These are phyloP conservation scores for Chrysoporthe puriensis DNA, from an alignment of 2,329 filamentous ascomycete genomes.

Conservation along the genomic window DNA sequence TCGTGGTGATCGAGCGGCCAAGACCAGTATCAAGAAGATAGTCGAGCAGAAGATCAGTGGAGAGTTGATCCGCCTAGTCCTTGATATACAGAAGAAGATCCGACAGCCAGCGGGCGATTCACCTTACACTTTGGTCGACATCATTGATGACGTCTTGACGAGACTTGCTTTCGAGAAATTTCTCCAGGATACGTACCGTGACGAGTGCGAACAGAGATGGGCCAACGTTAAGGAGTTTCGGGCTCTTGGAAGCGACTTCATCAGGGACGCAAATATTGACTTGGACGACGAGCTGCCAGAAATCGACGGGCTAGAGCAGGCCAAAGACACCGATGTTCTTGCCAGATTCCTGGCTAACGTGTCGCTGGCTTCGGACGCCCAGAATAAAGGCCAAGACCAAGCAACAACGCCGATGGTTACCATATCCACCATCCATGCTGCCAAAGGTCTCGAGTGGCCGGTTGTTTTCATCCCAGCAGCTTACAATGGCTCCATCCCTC, in stretches of 20 bases:
- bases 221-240: constrained; percentile 90
- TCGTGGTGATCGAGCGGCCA: constrained; percentile 51
- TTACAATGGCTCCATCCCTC: constrained; percentile 89
- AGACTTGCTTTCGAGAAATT: constrained; percentile 76
- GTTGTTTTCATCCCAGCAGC: constrained; percentile 90
- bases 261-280: constrained; percentile 44
- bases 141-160: constrained; percentile 59
- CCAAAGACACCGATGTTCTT: constrained; percentile 65
- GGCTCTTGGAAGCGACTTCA: constrained; percentile 75
- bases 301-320: constrained; percentile 73
- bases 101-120: constrained; percentile 36
- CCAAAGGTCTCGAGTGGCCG: constrained; percentile 96
- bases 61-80: constrained; percentile 50
- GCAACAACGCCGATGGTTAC: constrained; percentile 71
- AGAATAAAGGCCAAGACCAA: constrained; percentile 62
- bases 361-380: constrained; percentile 78
- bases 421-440: constrained; percentile 93
- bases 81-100: constrained; percentile 41
- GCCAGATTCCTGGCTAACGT: constrained; percentile 88
- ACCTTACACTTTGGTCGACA: constrained; percentile 47
- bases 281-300: constrained; percentile 64
- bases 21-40: constrained; percentile 52
- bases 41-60: constrained; percentile 58
- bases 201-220: constrained; percentile 80
- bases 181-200: constrained; percentile 69